Percentiles rank a stretch among this genome's conserved stretches.
Conservation (phyloP, 345 rosid genomes). For the Eucalyptus sp. region DNA sequence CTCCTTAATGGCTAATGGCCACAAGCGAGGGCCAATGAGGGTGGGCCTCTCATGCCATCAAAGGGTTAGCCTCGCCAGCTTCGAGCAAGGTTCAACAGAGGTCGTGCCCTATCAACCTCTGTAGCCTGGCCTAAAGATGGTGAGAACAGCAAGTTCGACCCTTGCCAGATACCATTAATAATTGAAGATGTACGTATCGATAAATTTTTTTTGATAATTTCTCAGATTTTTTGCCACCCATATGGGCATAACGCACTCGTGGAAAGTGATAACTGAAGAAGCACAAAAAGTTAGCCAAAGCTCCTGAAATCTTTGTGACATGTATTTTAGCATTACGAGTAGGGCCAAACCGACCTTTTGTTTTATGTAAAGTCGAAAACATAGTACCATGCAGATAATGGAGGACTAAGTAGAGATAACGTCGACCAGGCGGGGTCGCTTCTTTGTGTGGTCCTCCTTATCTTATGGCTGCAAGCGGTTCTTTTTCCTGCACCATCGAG, state of each 20-base stretch:
- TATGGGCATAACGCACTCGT: not conserved
- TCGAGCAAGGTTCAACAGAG: fast-evolving
- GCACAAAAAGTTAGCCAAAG: not conserved
- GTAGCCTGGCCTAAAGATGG: not conserved
- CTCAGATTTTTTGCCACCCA: fast-evolving
- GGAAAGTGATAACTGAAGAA: not conserved
- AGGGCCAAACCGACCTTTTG: not conserved
- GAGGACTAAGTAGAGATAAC: no score
- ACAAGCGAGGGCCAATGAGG: not conserved
- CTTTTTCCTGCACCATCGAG: not conserved
- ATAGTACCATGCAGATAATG: not conserved
- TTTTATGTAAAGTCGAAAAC: not conserved
- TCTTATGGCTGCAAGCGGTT: not conserved
- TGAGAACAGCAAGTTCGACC: not conserved
- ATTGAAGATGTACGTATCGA: no score
- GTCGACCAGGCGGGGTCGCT: not conserved
- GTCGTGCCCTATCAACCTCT: not conserved
- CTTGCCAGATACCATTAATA: not conserved
- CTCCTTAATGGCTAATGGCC: not conserved
- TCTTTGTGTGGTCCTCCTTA: not conserved
- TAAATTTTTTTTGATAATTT: not conserved
- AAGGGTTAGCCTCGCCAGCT: not conserved
- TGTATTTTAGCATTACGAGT: not conserved
- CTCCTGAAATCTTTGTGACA: not conserved
- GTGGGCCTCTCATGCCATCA: not conserved